Evolutionary conservation across 345 rosid genomes (phyloP), one percentile per base, ranked within the genome.

Genomic region (Boechera divaricarpa): DNA sequence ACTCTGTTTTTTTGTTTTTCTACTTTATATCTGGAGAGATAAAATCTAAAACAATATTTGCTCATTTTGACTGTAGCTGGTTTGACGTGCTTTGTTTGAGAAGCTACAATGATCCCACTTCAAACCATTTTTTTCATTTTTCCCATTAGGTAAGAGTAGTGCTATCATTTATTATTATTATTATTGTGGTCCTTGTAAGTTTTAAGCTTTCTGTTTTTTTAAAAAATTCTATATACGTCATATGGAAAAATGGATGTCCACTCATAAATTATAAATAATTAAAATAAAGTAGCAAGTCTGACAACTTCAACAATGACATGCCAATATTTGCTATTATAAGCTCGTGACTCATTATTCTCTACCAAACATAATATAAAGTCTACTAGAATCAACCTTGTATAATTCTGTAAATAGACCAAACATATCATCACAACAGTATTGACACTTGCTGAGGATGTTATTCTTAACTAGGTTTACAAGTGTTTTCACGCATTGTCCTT

Each of bases 41-140:
- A 21, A 8, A 31, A 33, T 10, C 12, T 35, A 10, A 4, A 61
- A 67, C 47, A 15, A 75, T 35, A 35, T 75, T 21, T 60, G 52
- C 1, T 68, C 57, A 61, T 5, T 66, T 9, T 67, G 61, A 68
- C 70, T 69, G 56, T 64, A 33, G 75, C 80, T 70, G 70, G 70
- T 66, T 77, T 70, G 59, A 77, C 71, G 72, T 77, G 81, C 81
- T 71, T 77, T 77, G 67, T 63, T 64, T 52, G 48, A 21, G 67
- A 77, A 77, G 77, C 81, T 77, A 77, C 67, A 57, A 77, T 71
- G 81, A 77, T 56, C 48, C 81, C 81, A 77, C 81, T 71, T 64
- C 31, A 64, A 38, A 64, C 36, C 47, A 47, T 26, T 55, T 63
- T 18, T 45, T 51, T 15, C 24, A n/a, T 5, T 7, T 48, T 39